Evolutionary conservation across 768 basidiomycete species (phyloP).

Genomic region (Boletus tomentosulus): DNA sequence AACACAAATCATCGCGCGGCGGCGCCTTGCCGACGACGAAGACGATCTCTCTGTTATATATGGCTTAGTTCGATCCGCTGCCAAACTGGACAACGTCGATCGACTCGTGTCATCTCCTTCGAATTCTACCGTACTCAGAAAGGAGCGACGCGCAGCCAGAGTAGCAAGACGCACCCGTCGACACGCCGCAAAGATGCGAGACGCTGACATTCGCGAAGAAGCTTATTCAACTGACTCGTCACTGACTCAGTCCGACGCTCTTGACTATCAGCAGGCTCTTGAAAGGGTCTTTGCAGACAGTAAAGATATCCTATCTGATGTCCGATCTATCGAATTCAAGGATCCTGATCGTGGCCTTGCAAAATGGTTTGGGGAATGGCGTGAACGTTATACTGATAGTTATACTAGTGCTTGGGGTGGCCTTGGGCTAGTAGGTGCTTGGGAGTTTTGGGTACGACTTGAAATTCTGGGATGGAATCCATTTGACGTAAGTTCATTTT

Average conservation of each 20-base stretch:
- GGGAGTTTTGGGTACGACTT: slow-evolving; percentile 92
- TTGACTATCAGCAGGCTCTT: slow-evolving; percentile 66
- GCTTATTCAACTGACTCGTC: slow-evolving; percentile 87
- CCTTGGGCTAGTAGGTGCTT: slow-evolving; percentile 78
- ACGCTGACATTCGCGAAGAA: slow-evolving; percentile 48
- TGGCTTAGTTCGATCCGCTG: slow-evolving; percentile 42
- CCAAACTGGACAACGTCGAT: slow-evolving; percentile 46
- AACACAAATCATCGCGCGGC: slow-evolving; percentile 57
- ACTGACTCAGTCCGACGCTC: slow-evolving; percentile 58
- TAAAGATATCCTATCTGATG: slow-evolving; percentile 69
- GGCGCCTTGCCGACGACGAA: slow-evolving; percentile 72
- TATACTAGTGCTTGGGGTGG: slow-evolving; percentile 90
- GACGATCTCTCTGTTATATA: slow-evolving; percentile 76
- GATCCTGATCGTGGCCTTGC: slow-evolving; percentile 75
- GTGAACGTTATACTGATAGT: slow-evolving; percentile 70
- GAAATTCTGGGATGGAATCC: slow-evolving; percentile 89
- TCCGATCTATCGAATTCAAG: slow-evolving; percentile 76
- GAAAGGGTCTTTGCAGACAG: slow-evolving; percentile 47
- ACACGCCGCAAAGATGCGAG: slow-evolving; percentile 24
- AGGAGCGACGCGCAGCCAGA: slow-evolving; percentile 59
- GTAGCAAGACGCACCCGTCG: slow-evolving; percentile 50
- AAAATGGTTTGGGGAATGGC: slow-evolving; percentile 65
- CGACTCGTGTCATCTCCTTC: slow-evolving; percentile 48
- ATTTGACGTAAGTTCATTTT: slow-evolving; percentile 52
- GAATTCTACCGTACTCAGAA: slow-evolving; percentile 42